phyloP scores from a whole-genome alignment of 371 early-diverging fungal genomes.

The Paramicrosporidium saccamoebae region DNA sequence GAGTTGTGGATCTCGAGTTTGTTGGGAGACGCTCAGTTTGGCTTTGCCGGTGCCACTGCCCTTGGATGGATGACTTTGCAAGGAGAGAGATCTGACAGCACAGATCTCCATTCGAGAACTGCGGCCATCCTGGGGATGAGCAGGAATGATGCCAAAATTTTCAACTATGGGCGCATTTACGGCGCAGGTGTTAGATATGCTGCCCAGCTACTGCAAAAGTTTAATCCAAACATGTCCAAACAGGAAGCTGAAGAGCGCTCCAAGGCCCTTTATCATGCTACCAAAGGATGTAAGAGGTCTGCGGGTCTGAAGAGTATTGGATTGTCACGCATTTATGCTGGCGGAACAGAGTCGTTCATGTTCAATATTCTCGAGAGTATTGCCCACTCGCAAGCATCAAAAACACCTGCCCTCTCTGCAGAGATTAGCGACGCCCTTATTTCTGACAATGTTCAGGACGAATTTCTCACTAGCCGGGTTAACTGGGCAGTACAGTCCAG shows the following conservation, averaged over 20 bases:
- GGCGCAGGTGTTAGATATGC: slow-evolving; percentile 73
- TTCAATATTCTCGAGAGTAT: slow-evolving; percentile 47
- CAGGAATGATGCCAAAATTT: slow-evolving; percentile 67
- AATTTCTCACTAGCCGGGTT: slow-evolving; percentile 56
- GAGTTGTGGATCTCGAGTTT: slow-evolving; percentile 87
- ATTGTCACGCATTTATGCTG: no score
- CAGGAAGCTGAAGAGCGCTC: slow-evolving; percentile 25
- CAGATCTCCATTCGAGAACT: slow-evolving; percentile 76
- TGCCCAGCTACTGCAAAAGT: slow-evolving; percentile 33
- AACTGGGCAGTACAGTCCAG: slow-evolving; percentile 97
- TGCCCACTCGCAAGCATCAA: slow-evolving; percentile 20
- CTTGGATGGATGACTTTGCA: slow-evolving; percentile 91
- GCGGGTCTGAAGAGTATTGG: no score
- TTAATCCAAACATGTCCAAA: slow-evolving; percentile 26
- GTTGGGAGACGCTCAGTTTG: slow-evolving; percentile 75
- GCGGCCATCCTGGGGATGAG: slow-evolving; percentile 54
- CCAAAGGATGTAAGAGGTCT: slow-evolving; percentile 39
- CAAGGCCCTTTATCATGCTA: slow-evolving; percentile 24
- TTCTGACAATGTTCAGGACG: slow-evolving; percentile 37
- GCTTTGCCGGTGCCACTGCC: slow-evolving; percentile 67
- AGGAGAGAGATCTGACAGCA: slow-evolving; percentile 54
- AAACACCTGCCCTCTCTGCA: slow-evolving; percentile 8
- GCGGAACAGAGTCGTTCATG: slow-evolving; percentile 53
- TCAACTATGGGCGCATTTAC: slow-evolving; percentile 85
- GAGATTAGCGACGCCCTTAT: slow-evolving; percentile 1